Evolutionary conservation across 2,329 filamentous ascomycete species (phyloP), one percentile per base, ranked within the genome.

Genomic region (Colletotrichum musicola): DNA sequence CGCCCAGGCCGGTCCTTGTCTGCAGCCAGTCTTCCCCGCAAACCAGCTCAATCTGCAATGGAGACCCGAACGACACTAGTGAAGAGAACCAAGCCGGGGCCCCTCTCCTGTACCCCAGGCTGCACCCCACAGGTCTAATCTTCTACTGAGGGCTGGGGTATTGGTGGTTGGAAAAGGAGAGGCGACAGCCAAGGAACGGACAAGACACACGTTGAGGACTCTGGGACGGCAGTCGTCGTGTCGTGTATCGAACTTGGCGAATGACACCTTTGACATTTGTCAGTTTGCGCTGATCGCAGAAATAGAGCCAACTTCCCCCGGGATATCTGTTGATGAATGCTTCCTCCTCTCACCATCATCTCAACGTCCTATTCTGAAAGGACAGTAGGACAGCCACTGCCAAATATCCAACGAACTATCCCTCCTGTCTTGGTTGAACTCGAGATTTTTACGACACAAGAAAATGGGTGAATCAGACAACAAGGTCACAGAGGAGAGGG

Each of bases 401-500:
- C 27, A 30, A 30, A 30, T 2, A 30, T 4, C 22, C 27, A 10
- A 1, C 7, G 9, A 7, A 30, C 6, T 30, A 30, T 30, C 27
- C 27, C 9, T 30, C 27, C 27, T 30, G 6, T 30, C 27, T 30
- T 7, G 27, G 27, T 30, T 30, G 7, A 30, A 30, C 6, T 30
- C 7, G 7, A 30, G 16, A n/a, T 16, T 1, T 42, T 3, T n/a
- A 42, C 40, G 3, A 42, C 40, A 5, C 40, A 12, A 1, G 27
- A 61, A 40, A 0, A 65, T 65, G 62, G 62, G 62, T 47, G 62
- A 65, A 14, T 30, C 30, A 40, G 56, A 65, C n/a, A 65, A 54
- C 49, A 65, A 65, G 27, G 12, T 65, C 6, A 61, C 18, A 6
- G 62, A 65, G 14, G 62, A 65, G 30, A 55, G 62, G 20, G 57